Evolutionary conservation across 1,139 yeast species (phyloP).

Genomic region (Candida mesenterica): DNA sequence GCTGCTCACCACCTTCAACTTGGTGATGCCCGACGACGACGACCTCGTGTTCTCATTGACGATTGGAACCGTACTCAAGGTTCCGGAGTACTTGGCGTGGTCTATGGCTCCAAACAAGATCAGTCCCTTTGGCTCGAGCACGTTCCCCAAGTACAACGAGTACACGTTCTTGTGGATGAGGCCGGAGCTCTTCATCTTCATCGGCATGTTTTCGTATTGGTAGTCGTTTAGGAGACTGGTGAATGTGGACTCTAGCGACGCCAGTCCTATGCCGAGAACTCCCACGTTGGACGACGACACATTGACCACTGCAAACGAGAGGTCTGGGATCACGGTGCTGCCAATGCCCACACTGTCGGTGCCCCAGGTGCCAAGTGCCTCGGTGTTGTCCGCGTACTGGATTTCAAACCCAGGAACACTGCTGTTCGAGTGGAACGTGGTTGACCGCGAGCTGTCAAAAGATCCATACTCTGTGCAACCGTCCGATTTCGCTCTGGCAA

Average conservation of each 20-base stretch:
- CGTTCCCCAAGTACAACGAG: conserved; percentile 38
- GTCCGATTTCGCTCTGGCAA: conserved; percentile 28
- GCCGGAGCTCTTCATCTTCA: conserved; percentile 51
- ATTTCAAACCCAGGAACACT: conserved; percentile 41
- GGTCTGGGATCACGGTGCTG: conserved; percentile 36
- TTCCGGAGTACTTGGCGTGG: conserved; percentile 48
- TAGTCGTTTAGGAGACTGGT: conserved; percentile 15
- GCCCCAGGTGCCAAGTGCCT: conserved; percentile 62
- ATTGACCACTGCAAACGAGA: conserved; percentile 54
- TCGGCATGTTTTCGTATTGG: conserved; percentile 57
- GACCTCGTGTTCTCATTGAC: conserved; percentile 9
- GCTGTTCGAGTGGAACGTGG: conserved; percentile 30
- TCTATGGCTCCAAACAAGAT: conserved; percentile 62
- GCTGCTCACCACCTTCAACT: conserved; percentile 27
- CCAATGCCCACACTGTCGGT: conserved; percentile 43
- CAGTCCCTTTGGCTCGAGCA: conserved; percentile 30
- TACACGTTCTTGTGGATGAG: conserved; percentile 47
- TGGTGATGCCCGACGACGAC: conserved; percentile 23
- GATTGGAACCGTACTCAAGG: conserved; percentile 33
- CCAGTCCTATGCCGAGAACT: conserved; percentile 56
- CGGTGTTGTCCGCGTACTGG: conserved; percentile 61
- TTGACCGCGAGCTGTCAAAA: conserved; percentile 34
- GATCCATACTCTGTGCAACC: conserved; percentile 43
- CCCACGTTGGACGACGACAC: conserved; percentile 43
- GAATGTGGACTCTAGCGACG: conserved; percentile 45